Evolutionary conservation across 2,329 filamentous ascomycete species (phyloP).

Genomic region (Paraphaeosphaeria minitans): DNA sequence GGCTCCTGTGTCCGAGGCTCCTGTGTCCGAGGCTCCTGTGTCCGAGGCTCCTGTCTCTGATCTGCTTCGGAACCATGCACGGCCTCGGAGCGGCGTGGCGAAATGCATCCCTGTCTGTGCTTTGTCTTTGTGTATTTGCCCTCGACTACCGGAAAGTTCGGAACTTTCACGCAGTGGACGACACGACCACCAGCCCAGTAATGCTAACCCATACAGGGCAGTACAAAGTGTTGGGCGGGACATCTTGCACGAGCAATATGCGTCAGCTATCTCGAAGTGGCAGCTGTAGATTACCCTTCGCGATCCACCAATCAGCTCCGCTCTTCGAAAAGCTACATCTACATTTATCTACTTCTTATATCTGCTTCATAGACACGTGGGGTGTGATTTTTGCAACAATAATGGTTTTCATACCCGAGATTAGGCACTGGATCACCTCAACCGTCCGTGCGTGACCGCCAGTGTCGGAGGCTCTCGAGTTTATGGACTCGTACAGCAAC

Average conservation of each 20-base stretch:
- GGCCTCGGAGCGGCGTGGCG: conserved; percentile 9
- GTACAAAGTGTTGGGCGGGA: conserved; percentile 5
- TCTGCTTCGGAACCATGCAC: conserved; percentile 9
- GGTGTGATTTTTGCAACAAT: not conserved
- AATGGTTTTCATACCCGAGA: not conserved
- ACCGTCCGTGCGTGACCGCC: not conserved
- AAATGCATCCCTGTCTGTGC: conserved; percentile 7
- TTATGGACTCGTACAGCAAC: not conserved
- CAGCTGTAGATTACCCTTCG: conserved; percentile 19
- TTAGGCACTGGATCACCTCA: not conserved
- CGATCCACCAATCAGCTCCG: conserved; percentile 20
- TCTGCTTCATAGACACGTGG: not conserved
- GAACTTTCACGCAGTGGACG: not conserved
- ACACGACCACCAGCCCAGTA: conserved; percentile 1
- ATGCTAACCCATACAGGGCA: not conserved
- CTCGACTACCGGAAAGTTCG: not conserved
- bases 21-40: conserved; percentile 6
- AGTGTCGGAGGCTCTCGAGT: not conserved
- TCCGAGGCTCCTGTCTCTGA: conserved; percentile 3
- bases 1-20: conserved; percentile 1
- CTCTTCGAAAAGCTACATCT: conserved; percentile 10
- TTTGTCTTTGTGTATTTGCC: conserved; percentile 11
- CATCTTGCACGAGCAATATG: conserved; percentile 22
- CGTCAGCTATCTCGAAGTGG: conserved; percentile 22
- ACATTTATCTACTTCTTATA: conserved; percentile 12